A percentile compares a stretch with the other conserved stretches of the same genome.
These are phyloP conservation scores for Cryptosporidium felis DNA, from an alignment of 169 alveolate genomes.

Conservation along the genomic window DNA sequence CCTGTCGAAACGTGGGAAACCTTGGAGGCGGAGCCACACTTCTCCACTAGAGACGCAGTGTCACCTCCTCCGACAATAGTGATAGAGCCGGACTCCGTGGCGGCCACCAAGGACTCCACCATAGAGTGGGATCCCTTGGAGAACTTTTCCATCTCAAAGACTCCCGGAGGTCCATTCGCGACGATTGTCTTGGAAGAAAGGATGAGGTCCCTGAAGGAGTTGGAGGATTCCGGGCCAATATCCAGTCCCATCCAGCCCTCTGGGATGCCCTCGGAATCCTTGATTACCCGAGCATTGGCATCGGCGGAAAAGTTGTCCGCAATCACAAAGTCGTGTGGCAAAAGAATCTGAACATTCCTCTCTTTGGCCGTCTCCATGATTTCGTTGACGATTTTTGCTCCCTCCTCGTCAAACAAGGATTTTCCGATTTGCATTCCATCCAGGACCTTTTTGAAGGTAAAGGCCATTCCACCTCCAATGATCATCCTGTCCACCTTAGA, in stretches of 20 bases:
- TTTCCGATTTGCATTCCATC: slow-evolving; percentile 89
- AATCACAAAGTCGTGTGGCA: slow-evolving; percentile 93
- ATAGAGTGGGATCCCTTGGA: slow-evolving; percentile 89
- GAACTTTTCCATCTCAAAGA: slow-evolving; percentile 91
- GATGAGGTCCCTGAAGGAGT: slow-evolving; percentile 82
- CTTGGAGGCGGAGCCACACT: slow-evolving; percentile 81
- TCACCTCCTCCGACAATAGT: slow-evolving; percentile 97
- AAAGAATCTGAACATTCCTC: slow-evolving; percentile 89
- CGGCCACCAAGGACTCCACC: slow-evolving; percentile 88
- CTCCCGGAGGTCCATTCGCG: slow-evolving; percentile 98
- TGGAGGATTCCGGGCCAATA: slow-evolving; percentile 92
- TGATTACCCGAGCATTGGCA: slow-evolving; percentile 84
- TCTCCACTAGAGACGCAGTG: slow-evolving; percentile 91
- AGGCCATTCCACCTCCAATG: slow-evolving; percentile 99
- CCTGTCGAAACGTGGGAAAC: slow-evolving; percentile 98
- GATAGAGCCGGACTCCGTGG: slow-evolving; percentile 91
- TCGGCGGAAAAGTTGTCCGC: slow-evolving; percentile 90
- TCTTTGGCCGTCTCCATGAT: slow-evolving; percentile 91
- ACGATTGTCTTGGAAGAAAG: slow-evolving; percentile 89
- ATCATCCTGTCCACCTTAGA: slow-evolving; percentile 94
- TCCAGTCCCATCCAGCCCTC: slow-evolving; percentile 98
- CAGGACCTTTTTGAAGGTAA: slow-evolving; percentile 93
- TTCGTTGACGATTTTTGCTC: slow-evolving; percentile 93
- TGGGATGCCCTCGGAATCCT: slow-evolving; percentile 89
- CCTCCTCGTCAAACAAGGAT: slow-evolving; percentile 95